Base-by-base conservation (phyloP, 805 yeast species). In the Suhomyces prunicola region DNA sequence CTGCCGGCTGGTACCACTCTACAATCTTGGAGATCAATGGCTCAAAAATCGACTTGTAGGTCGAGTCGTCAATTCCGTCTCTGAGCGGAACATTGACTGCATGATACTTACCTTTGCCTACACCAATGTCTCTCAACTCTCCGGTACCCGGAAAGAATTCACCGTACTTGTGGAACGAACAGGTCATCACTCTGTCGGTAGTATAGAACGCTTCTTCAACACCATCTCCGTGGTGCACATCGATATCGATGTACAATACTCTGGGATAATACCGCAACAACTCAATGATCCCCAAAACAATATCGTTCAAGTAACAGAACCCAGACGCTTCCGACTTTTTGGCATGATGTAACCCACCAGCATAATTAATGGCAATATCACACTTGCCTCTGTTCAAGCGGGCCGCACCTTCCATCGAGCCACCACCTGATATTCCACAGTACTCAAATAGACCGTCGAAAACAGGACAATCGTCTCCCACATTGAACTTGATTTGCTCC, bases 111-210 rank as follows among this genome's bases (percentile, higher is more conserved):
- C 97, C 97, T 57, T 81, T 81, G 33, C 90, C 90, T 35, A 88
- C 88, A 48, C 97, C 97, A 48, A 83, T 80, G 66, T 90, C 97
- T 58, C 90, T 82, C 52, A 87, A 74, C 60, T 88, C 89, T 55
- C 97, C 97, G 0, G 97, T 90, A 48, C 96, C 97, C 1, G 97
- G 97, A 78, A 90, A 90, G 65, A 88, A 90, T 68, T 88, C 94
- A 23, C 96, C 96, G 66, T 89, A 91, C 67, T 91, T 91, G 73
- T 90, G 97, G 74, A 90, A 90, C 5, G 96, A 88, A 52, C 87
- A 81, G 1, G 97, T 90, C 90, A 88, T 89, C 36, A 90, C 97
- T 45, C 97, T 74, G 69, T 91, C 97, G 1, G 96, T 88, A 31
- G 96, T 83, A 67, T 90, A 91, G 63, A 90, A 90, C 1, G 97